Base-by-base conservation (phyloP, 2,329 filamentous ascomycete species). In the Cadophora luteo-olivacea region DNA sequence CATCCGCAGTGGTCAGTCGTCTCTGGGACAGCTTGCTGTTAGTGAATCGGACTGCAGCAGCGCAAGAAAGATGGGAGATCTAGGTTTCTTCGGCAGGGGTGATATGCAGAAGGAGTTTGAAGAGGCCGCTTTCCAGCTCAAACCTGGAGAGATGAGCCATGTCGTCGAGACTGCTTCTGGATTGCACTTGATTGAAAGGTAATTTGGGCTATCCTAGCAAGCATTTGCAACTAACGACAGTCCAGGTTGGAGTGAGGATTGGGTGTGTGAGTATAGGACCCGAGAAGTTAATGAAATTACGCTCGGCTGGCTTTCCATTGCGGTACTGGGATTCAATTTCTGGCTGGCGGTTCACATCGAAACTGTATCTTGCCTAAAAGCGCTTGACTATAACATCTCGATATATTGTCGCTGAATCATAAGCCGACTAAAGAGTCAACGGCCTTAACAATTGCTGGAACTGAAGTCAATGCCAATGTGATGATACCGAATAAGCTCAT, bases 71-170 rank as follows among this genome's bases (percentile, higher is more conserved):
- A 89, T 90, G 73, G 96, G 96, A 67, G 96, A 99, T 79, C 83
- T 99, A 83, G 96, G 96, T 24, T 97, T 94, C 81, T 99, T 99
- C 80, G 94, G 93, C 66, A 90, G 87, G 76, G 93, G 94, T 33
- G 95, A 98, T 77, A 99, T 99, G 96, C 96, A 99, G 80, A 95
- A 94, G 84, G 95, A 97, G 82, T 99, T 99, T 78, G 96, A 99
- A 82, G 93, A 97, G 67, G 94, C 94, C 4, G 92, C 96, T 0
- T 99, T 99, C 82, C 90, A 87, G n/a, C 85, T 99, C 66, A 87
- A 94, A 80, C 90, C 91, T 1, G 94, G 94, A 41, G 88, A 97
- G 81, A 89, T 98, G 77, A 97, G 94, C 81, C 85, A 87, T 58
- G 85, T 97, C 48, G 91, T 98, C 14, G 92, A 97, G 81, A 97